Conservation (phyloP, 225 moss, liverwort and hornwort genomes). For the Sphagnum contortum region DNA sequence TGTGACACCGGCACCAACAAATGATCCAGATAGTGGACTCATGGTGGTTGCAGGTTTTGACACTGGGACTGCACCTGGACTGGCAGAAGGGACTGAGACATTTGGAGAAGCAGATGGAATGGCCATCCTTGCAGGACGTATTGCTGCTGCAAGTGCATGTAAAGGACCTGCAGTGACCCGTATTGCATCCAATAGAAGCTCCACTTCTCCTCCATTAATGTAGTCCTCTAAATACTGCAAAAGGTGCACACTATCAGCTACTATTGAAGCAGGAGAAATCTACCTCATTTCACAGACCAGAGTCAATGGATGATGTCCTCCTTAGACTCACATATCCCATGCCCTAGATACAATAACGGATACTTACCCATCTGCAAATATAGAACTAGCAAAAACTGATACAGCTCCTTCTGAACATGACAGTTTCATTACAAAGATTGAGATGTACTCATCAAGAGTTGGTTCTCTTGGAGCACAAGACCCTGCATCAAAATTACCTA, state of each 20-base stretch:
- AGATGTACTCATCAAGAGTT: too few species aligned
- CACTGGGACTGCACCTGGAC: conserved; percentile 16
- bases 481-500: too few species aligned
- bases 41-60: conserved; percentile 24
- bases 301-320: not conserved
- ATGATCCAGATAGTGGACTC: conserved; percentile 3
- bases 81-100: conserved; percentile 32
- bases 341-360: too few species aligned
- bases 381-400: too few species aligned
- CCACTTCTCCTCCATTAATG: conserved; percentile 97
- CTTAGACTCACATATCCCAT: too few species aligned
- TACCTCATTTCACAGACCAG: not conserved
- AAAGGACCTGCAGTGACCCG: conserved; percentile 82
- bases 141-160: conserved; percentile 84
- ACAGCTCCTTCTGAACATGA: too few species aligned
- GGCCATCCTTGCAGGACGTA: conserved; percentile 69
- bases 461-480: too few species aligned
- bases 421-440: too few species aligned
- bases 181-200: conserved; percentile 82
- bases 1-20: conserved; percentile 14
- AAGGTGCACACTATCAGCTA: conserved; percentile 1
- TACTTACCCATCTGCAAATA: too few species aligned
- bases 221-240: conserved; percentile 96
- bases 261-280: not conserved
- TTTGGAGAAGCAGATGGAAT: conserved; percentile 39